Evolutionary conservation across 1,139 yeast species (phyloP), one percentile per base, ranked within the genome.

Genomic region (Blastobotrys buckinghamii): DNA sequence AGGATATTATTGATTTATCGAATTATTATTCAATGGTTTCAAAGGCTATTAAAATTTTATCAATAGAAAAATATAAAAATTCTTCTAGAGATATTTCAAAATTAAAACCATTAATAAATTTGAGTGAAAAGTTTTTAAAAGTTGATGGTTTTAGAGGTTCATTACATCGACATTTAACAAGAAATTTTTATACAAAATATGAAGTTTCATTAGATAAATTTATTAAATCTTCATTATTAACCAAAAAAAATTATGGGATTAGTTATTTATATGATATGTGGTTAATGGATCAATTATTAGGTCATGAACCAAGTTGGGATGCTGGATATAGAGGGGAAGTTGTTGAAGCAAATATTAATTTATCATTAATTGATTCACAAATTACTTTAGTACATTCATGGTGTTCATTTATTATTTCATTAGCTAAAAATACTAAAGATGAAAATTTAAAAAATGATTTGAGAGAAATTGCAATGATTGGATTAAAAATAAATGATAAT

Each of bases 341-440:
- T 6, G 66, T 77, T 4, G 73, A 75, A 2, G 80, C 86, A 1
- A 82, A 89, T 53, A 67, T 81, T 40, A 82, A 83, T 56, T 62
- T 81, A 41, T 89, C 87, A 53, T 76, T 74, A 60, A 73, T 82
- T 19, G 76, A 80, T 46, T 77, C 92, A 1, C 96, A 88, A 60
- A 71, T 82, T 20, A 70, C 78, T 2, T 77, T 84, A 26, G 82
- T 87, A 2, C 82, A 82, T 59, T 78, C 95, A 0, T 81, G 85
- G 76, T 90, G 94, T 45, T 89, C 92, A 1, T 69, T 89, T 15
- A 55, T 85, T 29, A 82, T 94, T 0, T 79, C 94, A 0, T 77
- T 77, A 55, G 76, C 82, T 57, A 16, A 24, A 8, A 13, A 13
- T 16, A 71, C 59, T n/a, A 45, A 55, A 74, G 48, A 73, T 64